A percentile compares a stretch with the other conserved stretches of the same genome.
These are phyloP conservation scores for Wickerhamomyces bisporus DNA, from an alignment of 805 yeast genomes.

Conservation along the genomic window DNA sequence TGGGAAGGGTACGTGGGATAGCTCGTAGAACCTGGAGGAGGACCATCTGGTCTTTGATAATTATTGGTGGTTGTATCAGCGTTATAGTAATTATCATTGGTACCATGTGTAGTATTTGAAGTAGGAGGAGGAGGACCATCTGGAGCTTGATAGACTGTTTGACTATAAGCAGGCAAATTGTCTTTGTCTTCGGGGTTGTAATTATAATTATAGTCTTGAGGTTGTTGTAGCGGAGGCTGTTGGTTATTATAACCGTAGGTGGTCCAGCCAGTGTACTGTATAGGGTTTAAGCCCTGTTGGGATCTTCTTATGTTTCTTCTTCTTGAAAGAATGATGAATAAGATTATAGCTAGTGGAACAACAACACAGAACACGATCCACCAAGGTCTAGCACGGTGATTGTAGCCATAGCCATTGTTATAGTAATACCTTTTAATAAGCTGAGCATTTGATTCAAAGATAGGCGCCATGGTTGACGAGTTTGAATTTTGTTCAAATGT, in stretches of 20 bases:
- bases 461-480: no score
- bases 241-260: background rate
- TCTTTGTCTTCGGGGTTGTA: background rate
- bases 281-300: background rate
- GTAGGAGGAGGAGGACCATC: background rate
- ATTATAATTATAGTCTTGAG: background rate
- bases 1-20: slow-evolving; percentile 1
- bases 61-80: background rate
- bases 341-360: no score
- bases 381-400: slow-evolving; percentile 3
- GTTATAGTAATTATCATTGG: background rate
- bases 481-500: no score
- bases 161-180: background rate
- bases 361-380: slow-evolving; percentile 4
- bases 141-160: background rate
- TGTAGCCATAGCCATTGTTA: background rate
- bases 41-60: slow-evolving; percentile 5
- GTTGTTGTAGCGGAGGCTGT: slow-evolving; percentile 1
- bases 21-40: slow-evolving; percentile 1
- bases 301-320: slow-evolving; percentile 3
- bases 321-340: slow-evolving; percentile 1
- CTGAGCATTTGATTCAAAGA: background rate
- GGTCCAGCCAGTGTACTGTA: slow-evolving; percentile 2
- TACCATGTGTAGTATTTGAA: no score
- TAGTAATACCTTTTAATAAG: background rate